phyloP scores from a whole-genome alignment of 2,329 filamentous ascomycete species.

The Aspergillus ibericus region DNA sequence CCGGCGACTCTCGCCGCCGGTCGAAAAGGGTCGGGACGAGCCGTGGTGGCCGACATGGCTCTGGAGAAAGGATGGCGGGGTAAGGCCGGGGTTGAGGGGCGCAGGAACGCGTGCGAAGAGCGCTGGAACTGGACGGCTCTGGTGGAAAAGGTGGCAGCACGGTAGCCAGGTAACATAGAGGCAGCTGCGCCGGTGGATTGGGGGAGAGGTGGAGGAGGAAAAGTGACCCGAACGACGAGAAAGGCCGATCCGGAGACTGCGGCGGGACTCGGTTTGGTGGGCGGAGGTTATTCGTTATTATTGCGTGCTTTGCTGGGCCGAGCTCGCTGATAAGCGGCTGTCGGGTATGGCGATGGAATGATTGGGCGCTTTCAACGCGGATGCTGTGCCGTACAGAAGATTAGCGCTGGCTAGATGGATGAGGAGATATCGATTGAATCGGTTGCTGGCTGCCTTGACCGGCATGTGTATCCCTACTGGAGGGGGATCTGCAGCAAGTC shows the following conservation, averaged over 20 bases:
- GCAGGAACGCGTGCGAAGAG: constrained; percentile 4
- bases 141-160: background rate
- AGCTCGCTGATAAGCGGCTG: background rate
- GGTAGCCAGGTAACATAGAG: constrained; percentile 13
- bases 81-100: constrained; percentile 8
- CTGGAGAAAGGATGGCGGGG: constrained; percentile 26
- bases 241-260: background rate
- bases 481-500: background rate
- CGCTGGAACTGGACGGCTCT: background rate
- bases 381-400: background rate
- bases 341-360: background rate
- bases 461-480: background rate
- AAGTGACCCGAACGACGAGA: constrained; percentile 4
- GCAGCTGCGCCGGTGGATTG: background rate
- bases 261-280: background rate
- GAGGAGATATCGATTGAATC: background rate
- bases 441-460: background rate
- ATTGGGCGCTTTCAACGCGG: background rate
- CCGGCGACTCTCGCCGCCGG: constrained; percentile 51
- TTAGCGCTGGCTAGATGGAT: background rate
- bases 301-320: constrained; percentile 3
- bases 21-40: constrained; percentile 43
- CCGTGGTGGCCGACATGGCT: constrained; percentile 42
- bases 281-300: constrained; percentile 4
- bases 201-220: background rate